These are phyloP conservation scores for Rhododendron simsii DNA, from an alignment of 148 eudicot genomes.

Conservation along the genomic window DNA sequence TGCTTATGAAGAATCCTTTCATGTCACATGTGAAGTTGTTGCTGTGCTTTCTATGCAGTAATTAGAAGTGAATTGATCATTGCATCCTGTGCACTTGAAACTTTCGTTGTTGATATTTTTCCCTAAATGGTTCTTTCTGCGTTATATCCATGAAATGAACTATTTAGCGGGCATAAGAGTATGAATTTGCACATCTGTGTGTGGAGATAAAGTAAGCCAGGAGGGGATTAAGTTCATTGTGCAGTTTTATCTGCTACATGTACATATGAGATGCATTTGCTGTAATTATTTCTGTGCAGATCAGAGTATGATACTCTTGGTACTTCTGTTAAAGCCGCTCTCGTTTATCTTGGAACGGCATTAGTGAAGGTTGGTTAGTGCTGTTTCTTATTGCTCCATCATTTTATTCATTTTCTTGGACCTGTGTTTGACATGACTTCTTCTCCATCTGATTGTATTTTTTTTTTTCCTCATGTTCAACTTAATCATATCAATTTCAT, in stretches of 20 bases:
- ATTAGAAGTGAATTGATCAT: neutral
- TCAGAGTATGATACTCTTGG: conserved; percentile 98
- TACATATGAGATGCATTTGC: conserved; percentile 1
- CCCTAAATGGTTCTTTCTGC: neutral
- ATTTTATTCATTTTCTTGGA: neutral
- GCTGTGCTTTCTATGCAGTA: neutral
- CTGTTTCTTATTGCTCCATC: neutral
- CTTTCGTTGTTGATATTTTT: neutral
- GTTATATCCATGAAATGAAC: neutral
- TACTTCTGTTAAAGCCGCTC: conserved; percentile 79
- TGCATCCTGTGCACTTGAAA: neutral
- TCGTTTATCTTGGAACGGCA: conserved; percentile 83
- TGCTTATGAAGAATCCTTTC: neutral
- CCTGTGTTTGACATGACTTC: neutral
- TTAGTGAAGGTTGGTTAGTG: conserved; percentile 67
- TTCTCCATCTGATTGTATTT: neutral
- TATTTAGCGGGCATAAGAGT: neutral
- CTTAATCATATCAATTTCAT: conserved; percentile 1
- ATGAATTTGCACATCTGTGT: neutral
- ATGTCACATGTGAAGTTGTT: neutral
- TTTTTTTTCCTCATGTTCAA: neutral
- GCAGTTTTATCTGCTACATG: neutral
- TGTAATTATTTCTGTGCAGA: conserved; percentile 36
- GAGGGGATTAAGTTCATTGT: neutral
- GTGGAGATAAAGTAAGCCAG: neutral